Conservation (phyloP, 768 basidiomycete species). For the Psilocybe tampanensis region DNA sequence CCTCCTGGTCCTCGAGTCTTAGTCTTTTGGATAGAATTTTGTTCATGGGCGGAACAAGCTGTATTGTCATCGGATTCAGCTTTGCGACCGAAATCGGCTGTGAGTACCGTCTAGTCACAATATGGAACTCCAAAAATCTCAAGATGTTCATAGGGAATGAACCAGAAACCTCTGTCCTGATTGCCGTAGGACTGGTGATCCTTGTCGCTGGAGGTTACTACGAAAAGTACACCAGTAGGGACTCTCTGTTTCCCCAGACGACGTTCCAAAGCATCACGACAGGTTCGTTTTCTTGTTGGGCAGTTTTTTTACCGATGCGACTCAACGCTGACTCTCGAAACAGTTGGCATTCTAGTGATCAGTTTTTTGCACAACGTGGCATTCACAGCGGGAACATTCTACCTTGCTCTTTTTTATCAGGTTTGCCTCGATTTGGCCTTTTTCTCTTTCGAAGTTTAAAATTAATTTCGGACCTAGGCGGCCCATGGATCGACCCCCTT, state of each 20-base stretch:
- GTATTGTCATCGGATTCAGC: conserved; percentile 80
- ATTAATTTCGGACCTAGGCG: conserved; percentile 36
- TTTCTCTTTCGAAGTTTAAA: conserved; percentile 13
- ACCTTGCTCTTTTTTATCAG: conserved; percentile 83
- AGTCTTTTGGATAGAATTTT: conserved; percentile 47
- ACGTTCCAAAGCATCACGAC: conserved; percentile 63
- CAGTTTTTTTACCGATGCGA: conserved; percentile 6
- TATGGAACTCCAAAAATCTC: conserved; percentile 14
- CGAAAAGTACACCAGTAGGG: conserved; percentile 66
- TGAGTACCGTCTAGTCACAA: conserved; percentile 38
- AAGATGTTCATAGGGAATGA: conserved; percentile 52
- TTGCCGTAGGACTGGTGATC: conserved; percentile 55
- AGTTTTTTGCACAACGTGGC: conserved; percentile 83
- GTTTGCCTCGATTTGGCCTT: conserved; percentile 37
- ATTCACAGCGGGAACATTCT: conserved; percentile 86
- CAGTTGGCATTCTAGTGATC: conserved; percentile 68
- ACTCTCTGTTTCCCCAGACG: conserved; percentile 70
- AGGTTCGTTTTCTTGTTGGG: conserved; percentile 53
- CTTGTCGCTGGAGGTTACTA: conserved; percentile 66
- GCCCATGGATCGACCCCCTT: conserved; percentile 73
- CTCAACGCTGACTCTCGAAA: conserved; percentile 17
- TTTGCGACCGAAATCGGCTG: conserved; percentile 71
- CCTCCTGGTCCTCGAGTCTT: neutral
- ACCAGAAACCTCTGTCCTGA: conserved; percentile 60
- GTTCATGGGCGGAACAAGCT: conserved; percentile 76